Conservation (phyloP, 768 basidiomycete genomes). For the Boletus bicolor region DNA sequence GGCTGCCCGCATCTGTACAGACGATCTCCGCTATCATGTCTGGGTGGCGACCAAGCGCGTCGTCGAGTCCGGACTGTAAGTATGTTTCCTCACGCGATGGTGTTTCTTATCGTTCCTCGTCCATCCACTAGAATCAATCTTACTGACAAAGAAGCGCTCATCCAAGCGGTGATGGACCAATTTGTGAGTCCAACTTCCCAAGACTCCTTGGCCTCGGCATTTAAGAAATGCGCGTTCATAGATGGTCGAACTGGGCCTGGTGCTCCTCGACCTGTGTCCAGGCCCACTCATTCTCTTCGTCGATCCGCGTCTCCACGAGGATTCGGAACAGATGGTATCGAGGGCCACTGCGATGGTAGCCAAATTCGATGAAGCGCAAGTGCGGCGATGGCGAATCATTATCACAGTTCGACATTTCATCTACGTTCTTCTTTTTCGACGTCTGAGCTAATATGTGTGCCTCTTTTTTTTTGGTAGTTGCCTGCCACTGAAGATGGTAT, state of each 20-base stretch:
- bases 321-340: slow-evolving; percentile 38
- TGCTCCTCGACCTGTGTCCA: slow-evolving; percentile 40
- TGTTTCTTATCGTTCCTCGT: background rate
- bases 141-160: slow-evolving; percentile 14
- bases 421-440: background rate
- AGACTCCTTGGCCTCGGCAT: background rate
- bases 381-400: slow-evolving; percentile 40
- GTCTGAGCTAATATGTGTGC: background rate
- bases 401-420: slow-evolving; percentile 40
- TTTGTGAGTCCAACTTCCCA: slow-evolving; percentile 29
- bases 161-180: slow-evolving; percentile 22
- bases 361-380: slow-evolving; percentile 40
- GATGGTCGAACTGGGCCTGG: slow-evolving; percentile 50
- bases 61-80: slow-evolving; percentile 26
- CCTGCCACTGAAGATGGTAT: slow-evolving; percentile 58
- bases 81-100: background rate
- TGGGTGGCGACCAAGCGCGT: slow-evolving; percentile 34
- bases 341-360: slow-evolving; percentile 41
- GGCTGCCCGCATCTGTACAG: slow-evolving; percentile 19
- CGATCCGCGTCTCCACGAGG: slow-evolving; percentile 44
- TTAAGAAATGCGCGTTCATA: slow-evolving; percentile 20
- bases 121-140: slow-evolving; percentile 8
- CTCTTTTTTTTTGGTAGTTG: slow-evolving; percentile 37
- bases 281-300: slow-evolving; percentile 52
- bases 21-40: slow-evolving; percentile 32